Evolutionary conservation across 805 yeast genomes (phyloP).

Genomic region (Kuraishia piskuri): DNA sequence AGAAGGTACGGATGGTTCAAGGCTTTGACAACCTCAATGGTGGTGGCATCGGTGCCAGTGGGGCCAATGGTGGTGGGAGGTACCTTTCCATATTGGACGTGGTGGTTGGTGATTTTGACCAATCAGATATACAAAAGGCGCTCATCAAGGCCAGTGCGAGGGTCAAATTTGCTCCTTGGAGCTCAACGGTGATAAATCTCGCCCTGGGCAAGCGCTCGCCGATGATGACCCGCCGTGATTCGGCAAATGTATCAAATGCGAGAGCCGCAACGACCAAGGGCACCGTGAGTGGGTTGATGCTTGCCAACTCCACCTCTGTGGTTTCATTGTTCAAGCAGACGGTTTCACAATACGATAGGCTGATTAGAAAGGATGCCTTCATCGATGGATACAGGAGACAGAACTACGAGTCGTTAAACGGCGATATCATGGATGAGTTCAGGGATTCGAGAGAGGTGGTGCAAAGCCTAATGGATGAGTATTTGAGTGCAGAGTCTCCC

Average conservation of each 20-base stretch:
- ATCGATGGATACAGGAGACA: slow-evolving; percentile 60
- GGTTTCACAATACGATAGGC: slow-evolving; percentile 68
- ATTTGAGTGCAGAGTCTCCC: slow-evolving; percentile 10
- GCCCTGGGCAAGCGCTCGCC: slow-evolving; percentile 73
- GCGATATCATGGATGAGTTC: slow-evolving; percentile 39
- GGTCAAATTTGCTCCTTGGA: slow-evolving; percentile 78
- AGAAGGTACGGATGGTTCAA: slow-evolving; percentile 65
- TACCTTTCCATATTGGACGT: slow-evolving; percentile 69
- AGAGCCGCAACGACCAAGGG: slow-evolving; percentile 28
- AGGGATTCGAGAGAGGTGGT: slow-evolving; percentile 40
- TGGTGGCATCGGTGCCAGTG: slow-evolving; percentile 21
- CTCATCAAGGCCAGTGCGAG: slow-evolving; percentile 54
- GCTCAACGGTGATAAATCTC: slow-evolving; percentile 69
- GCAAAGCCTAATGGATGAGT: slow-evolving; percentile 36
- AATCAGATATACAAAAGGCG: slow-evolving; percentile 65
- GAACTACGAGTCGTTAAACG: slow-evolving; percentile 34
- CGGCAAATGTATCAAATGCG: slow-evolving; percentile 5
- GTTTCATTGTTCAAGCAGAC: slow-evolving; percentile 57
- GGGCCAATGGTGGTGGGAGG: slow-evolving; percentile 23
- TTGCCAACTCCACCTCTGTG: slow-evolving; percentile 76
- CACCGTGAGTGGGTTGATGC: slow-evolving; percentile 65
- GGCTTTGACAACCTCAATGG: slow-evolving; percentile 23
- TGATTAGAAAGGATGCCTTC: slow-evolving; percentile 77
- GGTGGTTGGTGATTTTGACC: slow-evolving; percentile 59
- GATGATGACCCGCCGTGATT: slow-evolving; percentile 21